Conservation (phyloP, 1,284 basidiomycete genomes). For the Boletellus dicymbophilus region DNA sequence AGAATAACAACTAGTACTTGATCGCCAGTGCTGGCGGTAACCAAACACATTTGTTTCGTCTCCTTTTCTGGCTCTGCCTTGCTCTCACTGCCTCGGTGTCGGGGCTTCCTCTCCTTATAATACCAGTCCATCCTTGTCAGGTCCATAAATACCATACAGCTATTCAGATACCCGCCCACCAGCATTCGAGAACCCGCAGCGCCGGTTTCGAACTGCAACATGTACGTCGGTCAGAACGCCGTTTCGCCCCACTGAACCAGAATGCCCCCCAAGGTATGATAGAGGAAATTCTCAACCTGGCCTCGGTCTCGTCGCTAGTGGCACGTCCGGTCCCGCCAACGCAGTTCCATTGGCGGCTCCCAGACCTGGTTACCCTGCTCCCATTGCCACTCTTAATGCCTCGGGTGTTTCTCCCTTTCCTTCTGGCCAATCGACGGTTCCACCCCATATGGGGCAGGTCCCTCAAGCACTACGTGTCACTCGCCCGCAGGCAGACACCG, state of each 20-base stretch:
- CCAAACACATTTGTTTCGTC: constrained; percentile 8
- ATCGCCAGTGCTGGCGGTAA: constrained; percentile 21
- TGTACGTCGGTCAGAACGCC: constrained; percentile 46
- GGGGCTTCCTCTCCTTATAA: constrained; percentile 36
- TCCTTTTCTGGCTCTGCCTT: constrained; percentile 11
- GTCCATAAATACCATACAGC: constrained; percentile 67
- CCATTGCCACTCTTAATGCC: constrained; percentile 63
- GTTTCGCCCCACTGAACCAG: constrained; percentile 6
- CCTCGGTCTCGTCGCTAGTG: constrained; percentile 49
- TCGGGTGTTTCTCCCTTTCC: constrained; percentile 45
- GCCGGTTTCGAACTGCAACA: constrained; percentile 53
- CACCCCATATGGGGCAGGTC: constrained; percentile 46
- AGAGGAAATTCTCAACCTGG: constrained; percentile 57
- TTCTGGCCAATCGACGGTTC: constrained; percentile 33
- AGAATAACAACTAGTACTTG: constrained; percentile 20
- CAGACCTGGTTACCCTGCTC: constrained; percentile 70
- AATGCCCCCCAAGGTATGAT: constrained; percentile 54
- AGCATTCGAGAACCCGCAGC: constrained; percentile 39
- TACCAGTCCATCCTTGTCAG: constrained; percentile 50
- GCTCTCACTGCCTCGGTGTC: constrained; percentile 28
- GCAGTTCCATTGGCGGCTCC: constrained; percentile 62
- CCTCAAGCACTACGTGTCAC: constrained; percentile 30
- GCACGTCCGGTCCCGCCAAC: constrained; percentile 33
- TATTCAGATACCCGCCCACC: constrained; percentile 46
- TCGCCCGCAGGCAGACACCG: constrained; percentile 25